Evolutionary conservation across 2,329 filamentous ascomycete genomes (phyloP).

Genomic region (Curvularia verruculosa): DNA sequence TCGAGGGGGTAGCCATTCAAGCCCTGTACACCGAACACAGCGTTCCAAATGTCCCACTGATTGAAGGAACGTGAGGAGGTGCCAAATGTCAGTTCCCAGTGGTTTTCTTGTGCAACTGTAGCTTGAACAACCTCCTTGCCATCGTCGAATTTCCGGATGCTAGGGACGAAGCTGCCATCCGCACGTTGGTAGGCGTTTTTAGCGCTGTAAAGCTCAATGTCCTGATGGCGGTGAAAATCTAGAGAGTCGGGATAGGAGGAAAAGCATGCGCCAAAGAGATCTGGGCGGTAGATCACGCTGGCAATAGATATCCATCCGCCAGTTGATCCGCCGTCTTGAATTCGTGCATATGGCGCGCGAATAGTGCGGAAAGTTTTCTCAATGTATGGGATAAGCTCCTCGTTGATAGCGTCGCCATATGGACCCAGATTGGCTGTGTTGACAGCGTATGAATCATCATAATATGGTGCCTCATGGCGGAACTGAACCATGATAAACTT

Average conservation of each 20-base stretch:
- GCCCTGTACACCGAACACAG: constrained; percentile 48
- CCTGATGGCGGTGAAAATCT: constrained; percentile 48
- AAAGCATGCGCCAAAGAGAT: constrained; percentile 49
- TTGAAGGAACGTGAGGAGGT: constrained; percentile 42
- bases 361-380: constrained; percentile 48
- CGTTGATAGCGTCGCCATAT: constrained; percentile 50
- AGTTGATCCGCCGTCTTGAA: constrained; percentile 48
- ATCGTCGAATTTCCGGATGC: constrained; percentile 39
- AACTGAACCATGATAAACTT: constrained; percentile 48
- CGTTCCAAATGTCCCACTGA: constrained; percentile 50
- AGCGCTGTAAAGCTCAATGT: constrained; percentile 44
- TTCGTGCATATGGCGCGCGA: constrained; percentile 44
- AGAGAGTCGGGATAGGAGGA: constrained; percentile 49
- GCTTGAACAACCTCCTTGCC: constrained; percentile 35
- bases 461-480: constrained; percentile 49
- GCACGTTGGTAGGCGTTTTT: constrained; percentile 39
- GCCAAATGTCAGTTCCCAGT: constrained; percentile 49
- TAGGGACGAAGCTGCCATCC: constrained; percentile 38
- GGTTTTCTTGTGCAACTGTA: constrained; percentile 42
- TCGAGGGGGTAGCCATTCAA: constrained; percentile 49
- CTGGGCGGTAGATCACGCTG: constrained; percentile 47
- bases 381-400: constrained; percentile 48
- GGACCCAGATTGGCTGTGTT: constrained; percentile 51
- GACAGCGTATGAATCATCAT: constrained; percentile 50
- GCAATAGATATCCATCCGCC: constrained; percentile 49